Conservation (phyloP, 2,329 filamentous ascomycete genomes). For the Sporothrix protearum region DNA sequence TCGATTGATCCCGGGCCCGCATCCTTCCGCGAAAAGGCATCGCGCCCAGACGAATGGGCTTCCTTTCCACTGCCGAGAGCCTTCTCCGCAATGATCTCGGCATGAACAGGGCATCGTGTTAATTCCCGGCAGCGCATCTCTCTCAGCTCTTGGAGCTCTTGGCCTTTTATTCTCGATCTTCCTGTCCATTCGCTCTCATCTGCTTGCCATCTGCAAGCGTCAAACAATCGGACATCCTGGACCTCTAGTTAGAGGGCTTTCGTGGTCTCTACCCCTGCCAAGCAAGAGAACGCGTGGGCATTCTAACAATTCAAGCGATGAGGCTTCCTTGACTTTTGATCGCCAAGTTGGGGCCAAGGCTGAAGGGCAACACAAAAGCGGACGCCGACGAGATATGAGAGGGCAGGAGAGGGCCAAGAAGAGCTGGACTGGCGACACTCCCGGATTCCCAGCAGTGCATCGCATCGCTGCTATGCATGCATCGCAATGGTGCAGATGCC, state of each 20-base stretch:
- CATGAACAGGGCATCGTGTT: neutral
- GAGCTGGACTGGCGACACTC: neutral
- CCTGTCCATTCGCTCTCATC: neutral
- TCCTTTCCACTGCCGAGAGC: neutral
- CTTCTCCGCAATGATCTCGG: neutral
- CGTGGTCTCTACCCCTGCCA: neutral
- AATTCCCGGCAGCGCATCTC: neutral
- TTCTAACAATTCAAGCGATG: neutral
- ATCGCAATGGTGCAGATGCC: neutral
- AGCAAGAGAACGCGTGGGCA: conserved; percentile 11
- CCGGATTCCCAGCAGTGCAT: neutral
- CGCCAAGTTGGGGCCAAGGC: neutral
- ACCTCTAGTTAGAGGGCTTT: neutral
- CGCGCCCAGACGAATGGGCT: neutral
- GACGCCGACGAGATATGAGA: neutral
- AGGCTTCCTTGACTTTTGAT: neutral
- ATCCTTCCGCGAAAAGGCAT: neutral
- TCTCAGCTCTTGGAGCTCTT: neutral
- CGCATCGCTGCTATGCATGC: neutral
- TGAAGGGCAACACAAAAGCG: neutral
- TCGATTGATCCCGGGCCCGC: neutral
- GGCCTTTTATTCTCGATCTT: neutral
- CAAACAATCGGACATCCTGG: neutral
- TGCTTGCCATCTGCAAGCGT: neutral
- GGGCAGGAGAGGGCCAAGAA: neutral